Conservation (phyloP, 306 rosid genomes). For the Cyclanthera cordifolia region DNA sequence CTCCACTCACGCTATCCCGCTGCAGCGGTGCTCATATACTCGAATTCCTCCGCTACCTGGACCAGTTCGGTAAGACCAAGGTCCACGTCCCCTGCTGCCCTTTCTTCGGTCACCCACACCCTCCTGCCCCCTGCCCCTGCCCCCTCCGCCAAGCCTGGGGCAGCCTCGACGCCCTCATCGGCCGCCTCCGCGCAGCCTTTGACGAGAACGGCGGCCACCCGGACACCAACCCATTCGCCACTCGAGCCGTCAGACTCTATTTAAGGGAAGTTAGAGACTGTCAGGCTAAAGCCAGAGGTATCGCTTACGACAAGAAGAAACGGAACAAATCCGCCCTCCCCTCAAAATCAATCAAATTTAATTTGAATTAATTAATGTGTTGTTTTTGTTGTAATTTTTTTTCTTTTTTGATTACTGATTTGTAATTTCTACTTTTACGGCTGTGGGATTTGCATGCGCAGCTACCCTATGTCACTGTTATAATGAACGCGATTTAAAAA, state of each 20-base stretch:
- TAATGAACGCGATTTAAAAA: too few relatives aligned
- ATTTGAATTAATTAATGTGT: too few relatives aligned
- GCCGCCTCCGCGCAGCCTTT: constrained; percentile 79
- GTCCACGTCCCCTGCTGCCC: constrained; percentile 56
- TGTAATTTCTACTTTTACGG: too few relatives aligned
- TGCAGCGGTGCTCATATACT: constrained; percentile 71
- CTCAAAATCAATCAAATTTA: not conserved
- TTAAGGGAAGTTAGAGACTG: constrained; percentile 67
- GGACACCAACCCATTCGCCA: constrained; percentile 69
- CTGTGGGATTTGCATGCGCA: too few relatives aligned
- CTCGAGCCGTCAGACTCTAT: constrained; percentile 61
- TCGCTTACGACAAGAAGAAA: constrained; percentile 81
- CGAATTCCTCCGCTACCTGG: constrained; percentile 54
- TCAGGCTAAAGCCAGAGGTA: constrained; percentile 80
- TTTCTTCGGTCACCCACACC: constrained; percentile 65
- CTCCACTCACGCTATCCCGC: constrained; percentile 53
- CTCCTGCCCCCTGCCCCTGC: constrained; percentile 77
- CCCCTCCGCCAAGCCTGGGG: constrained; percentile 33
- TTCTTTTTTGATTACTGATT: too few relatives aligned
- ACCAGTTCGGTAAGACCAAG: constrained; percentile 57
- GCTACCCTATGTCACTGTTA: too few relatives aligned
- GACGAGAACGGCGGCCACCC: constrained; percentile 92
- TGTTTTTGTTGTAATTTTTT: too few relatives aligned
- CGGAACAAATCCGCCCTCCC: constrained; percentile 20
- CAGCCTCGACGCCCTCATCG: constrained; percentile 77